Base-by-base conservation (phyloP, 768 basidiomycete genomes). In the Tephrocybe sp. region DNA sequence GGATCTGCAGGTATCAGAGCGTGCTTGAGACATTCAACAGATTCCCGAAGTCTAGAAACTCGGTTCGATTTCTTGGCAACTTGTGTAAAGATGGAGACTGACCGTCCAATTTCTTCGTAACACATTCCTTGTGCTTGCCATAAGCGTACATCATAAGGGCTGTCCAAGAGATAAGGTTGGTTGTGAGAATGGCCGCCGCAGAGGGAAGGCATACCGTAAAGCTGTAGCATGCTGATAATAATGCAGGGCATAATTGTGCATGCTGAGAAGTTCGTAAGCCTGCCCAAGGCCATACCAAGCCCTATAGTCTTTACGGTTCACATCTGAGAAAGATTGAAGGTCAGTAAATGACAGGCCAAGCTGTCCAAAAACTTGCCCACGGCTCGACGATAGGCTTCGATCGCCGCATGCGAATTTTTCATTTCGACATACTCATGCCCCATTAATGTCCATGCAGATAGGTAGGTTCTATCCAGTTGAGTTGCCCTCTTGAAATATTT, bases 211-310 rank as follows among this genome's bases (percentile, higher is more conserved):
- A 50, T 60, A 93, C 93, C 93, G 77, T 48, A 98, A 74, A 17
- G 95, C 90, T 23, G 94, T 95, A 3, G 97, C 95, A 62, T 92
- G 85, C 63, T 98, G 95, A 65, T 95, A 98, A 69, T 98, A 99
- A 68, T 96, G 85, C 24, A 98, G 74, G 4, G 96, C 89, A 71
- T 98, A 98, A 64, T 92, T 86, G 56, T 93, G 93, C 95, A 98
- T 98, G 63, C 89, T 94, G 47, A 98, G 72, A 20, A 99, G 77
- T 62, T 98, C 96, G 65, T 98, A 99, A 11, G 96, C 93, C 66
- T 99, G 97, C 3, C 96, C 97, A 46, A 99, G 84, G 30, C 97
- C 97, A 69, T 95, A 98, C 97, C 97, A 99, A 5, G 95, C 96
- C 51, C 96, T 73, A 63, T 97, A 98, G 70, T 99, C 97, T 65